phyloP scores from a whole-genome alignment of 805 yeast species.

The Wickerhamiella kazuoi region DNA sequence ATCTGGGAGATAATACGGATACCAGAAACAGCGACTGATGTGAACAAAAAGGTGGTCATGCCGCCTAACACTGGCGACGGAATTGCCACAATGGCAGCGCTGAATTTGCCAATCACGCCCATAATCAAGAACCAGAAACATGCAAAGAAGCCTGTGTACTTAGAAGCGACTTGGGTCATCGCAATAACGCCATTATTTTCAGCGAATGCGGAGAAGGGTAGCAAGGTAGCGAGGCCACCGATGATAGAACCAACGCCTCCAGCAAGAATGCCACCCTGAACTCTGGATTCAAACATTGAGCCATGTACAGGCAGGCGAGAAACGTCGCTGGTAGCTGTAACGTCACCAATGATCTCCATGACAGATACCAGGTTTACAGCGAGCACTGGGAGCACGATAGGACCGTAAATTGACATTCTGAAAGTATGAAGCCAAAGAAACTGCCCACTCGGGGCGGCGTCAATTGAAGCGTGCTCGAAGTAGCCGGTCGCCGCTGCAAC shows the following conservation, averaged over 20 bases:
- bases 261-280: slow-evolving; percentile 80
- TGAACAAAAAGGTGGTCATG: slow-evolving; percentile 58
- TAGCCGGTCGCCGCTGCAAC: slow-evolving; percentile 82
- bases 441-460: slow-evolving; percentile 62
- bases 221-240: slow-evolving; percentile 58
- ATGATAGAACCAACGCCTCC: slow-evolving; percentile 66
- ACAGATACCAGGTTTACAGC: slow-evolving; percentile 63
- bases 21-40: slow-evolving; percentile 59
- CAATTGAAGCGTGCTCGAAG: slow-evolving; percentile 38
- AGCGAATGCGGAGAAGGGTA: slow-evolving; percentile 84
- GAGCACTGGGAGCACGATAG: slow-evolving; percentile 62
- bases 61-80: slow-evolving; percentile 71
- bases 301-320: slow-evolving; percentile 73
- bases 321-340: slow-evolving; percentile 82
- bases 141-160: slow-evolving; percentile 62
- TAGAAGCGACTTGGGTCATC: slow-evolving; percentile 72
- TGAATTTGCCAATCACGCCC: slow-evolving; percentile 74
- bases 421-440: slow-evolving; percentile 78
- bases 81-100: slow-evolving; percentile 66
- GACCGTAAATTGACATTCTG: slow-evolving; percentile 56
- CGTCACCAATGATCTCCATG: slow-evolving; percentile 89
- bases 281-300: slow-evolving; percentile 54
- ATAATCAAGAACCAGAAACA: slow-evolving; percentile 59
- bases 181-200: slow-evolving; percentile 88
- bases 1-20: slow-evolving; percentile 36